Evolutionary conservation across 2,329 filamentous ascomycete species (phyloP), one percentile per base, ranked within the genome.

Genomic region (Xylariaceae sp.): DNA sequence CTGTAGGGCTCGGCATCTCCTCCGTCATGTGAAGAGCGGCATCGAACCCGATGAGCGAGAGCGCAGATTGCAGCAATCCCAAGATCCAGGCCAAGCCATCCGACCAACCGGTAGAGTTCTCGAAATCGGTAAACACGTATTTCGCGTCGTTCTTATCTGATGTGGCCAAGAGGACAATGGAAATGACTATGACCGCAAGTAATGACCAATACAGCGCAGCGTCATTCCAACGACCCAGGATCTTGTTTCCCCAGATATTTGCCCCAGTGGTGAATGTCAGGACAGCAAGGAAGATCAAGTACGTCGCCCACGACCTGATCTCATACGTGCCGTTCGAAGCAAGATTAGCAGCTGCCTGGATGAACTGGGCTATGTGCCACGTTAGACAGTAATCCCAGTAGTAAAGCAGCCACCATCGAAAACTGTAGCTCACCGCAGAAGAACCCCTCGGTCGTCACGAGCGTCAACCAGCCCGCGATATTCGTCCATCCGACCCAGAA

Each of bases 41-140:
- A 48, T 76, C 74, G 49, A 74, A 77, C 12, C 71, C 72, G 48
- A 68, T 67, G 39, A 69, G 59, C 14, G 69, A 69, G 46, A 55
- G 60, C 50, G 64, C 68, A 55, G 48, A 68, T 57, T 73, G 74
- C 1, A 77, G 59, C 2, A 77, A 62, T 0, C 74, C 74, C 1
- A 77, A 58, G 12, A 76, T 67, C 74, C 74, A 77, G 0, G 74
- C 65, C 14, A 76, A 61, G 1, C 74, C 75, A 43, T 75, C 69
- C 1, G 67, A 62, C 73, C 73, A 76, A 2, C 71, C 71, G 1
- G 70, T 73, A 32, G 67, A 65, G 54, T 77, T 77, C n/a, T 60
- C 58, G 45, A 75, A 75, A 11, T 70, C 62, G 6, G 67, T 61
- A 49, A 76, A 77, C 11, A 76, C 72, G 51, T 68, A 75, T 12